Evolutionary conservation across 345 rosid species (phyloP).

Genomic region (Balakata baccata): DNA sequence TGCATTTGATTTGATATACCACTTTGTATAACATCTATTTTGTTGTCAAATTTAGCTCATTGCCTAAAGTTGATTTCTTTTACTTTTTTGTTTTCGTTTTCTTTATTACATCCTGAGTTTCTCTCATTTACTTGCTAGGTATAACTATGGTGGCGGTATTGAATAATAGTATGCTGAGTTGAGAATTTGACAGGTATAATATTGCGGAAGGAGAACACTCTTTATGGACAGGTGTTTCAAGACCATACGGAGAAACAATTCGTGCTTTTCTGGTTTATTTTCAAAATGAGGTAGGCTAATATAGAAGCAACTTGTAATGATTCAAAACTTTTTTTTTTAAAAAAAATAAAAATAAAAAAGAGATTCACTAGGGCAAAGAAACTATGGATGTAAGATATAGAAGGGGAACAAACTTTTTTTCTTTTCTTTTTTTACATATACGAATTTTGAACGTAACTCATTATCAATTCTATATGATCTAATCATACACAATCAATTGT

Average conservation of each 20-base stretch:
- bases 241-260: conserved; percentile 89
- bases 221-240: conserved; percentile 82
- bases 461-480: no score
- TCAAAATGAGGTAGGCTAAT: conserved; percentile 69
- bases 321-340: no score
- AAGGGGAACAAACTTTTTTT: no score
- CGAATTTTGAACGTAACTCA: no score
- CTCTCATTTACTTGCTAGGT: conserved; percentile 30
- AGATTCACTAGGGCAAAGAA: no score
- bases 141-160: conserved; percentile 29
- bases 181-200: conserved; percentile 65
- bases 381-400: no score
- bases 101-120: conserved; percentile 3
- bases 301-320: background rate
- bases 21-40: background rate
- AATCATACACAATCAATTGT: background rate
- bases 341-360: no score
- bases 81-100: background rate
- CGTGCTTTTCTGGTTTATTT: conserved; percentile 82
- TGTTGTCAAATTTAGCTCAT: background rate
- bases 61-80: background rate
- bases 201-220: conserved; percentile 73
- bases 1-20: background rate
- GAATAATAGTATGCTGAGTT: conserved; percentile 32
- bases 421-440: no score